Evolutionary conservation across 306 rosid genomes (phyloP), one percentile per base, ranked within the genome.

Genomic region (Malus sylvestris): DNA sequence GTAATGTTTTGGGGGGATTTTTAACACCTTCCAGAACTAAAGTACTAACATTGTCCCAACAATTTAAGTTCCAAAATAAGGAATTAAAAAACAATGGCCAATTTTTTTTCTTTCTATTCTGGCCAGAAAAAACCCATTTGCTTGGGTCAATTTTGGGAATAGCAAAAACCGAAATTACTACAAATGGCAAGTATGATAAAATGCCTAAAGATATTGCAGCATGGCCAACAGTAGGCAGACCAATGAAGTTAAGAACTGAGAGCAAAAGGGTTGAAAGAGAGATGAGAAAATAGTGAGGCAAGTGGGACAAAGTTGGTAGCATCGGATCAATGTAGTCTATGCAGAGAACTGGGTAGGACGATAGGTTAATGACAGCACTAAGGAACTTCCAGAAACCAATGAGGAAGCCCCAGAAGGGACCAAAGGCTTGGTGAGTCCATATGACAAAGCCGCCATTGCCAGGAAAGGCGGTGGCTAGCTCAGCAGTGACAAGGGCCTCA

Each of bases 21-120:
- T 75, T 89, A n/a, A 90, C 78, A 6, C 78, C 88, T 68, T 87
- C 96, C 8, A 81, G 90, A 7, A 88, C 91, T 32, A 90, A 63
- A 73, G 93, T 90, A 64, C 96, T 90, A 5, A 87, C 96, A 84
- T 75, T 90, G 46, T 90, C 96, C 93, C 89, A 90, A 81, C 80
- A 88, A 66, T 90, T 90, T 79, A 88, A 73, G 80, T 88, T 90
- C 96, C 89, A 88, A 74, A 90, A 90, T 1, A 90, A 80, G 29
- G 96, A 83, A 61, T 88, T 85, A 32, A 88, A 86, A 68, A 68
- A 88, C 30, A 74, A 67, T 7, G 77, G 82, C 96, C 93, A 88
- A 3, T 90, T 86, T 32, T 82, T 90, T 13, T 82, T 16, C 45
- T 65, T 86, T 61, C 85, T 83, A 46, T 73, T 80, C 12, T 87